Evolutionary conservation across 2,329 filamentous ascomycete genomes (phyloP), one percentile per base, ranked within the genome.

Genomic region (Ophioceras dolichostomum): DNA sequence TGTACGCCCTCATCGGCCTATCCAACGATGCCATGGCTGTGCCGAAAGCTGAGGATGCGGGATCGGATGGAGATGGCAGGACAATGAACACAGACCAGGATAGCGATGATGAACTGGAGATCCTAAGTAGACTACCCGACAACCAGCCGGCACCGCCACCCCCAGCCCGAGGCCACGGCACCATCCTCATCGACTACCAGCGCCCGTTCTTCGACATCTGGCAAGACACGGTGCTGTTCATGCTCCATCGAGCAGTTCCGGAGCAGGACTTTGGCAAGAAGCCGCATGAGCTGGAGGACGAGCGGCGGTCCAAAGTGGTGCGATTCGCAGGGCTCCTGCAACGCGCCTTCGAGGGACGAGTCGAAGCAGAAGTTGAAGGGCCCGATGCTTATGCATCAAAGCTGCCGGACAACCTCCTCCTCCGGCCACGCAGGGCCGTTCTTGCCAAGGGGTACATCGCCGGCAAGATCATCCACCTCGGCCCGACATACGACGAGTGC

Each of bases 171-270:
- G 39, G 41, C 4, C 20, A 13, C 3, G 42, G 42, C 14, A 21
- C 4, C 5, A 9, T 44, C 7, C 10, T 2, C 3, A 34, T 46
- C 17, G 37, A 43, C 28, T 46, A 46, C 32, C 14, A 28, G 10
- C 37, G 40, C 10, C 21, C 29, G 8, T 43, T 44, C 19, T 43
- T 44, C 38, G 41, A 42, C 13, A 39, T 47, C 30, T 47, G 43
- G 45, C 20, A 22, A 16, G 39, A 43, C 18, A 39, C 39, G 6
- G 34, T 45, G 10, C 14, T 13, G 10, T 41, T 37, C 21, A 31
- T 41, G 14, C 40, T 34, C 13, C 34, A 37, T 4, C 34, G 31
- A 14, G 41, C 41, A 3, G 33, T 22, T 13, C 38, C 38, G 10
- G 7, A 24, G n/a, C 30, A 16, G 8, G 38, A 36, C 12, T 36